A percentile compares a stretch with the other conserved stretches of the same genome.
These are phyloP conservation scores for Cajanus cajan DNA, from an alignment of 306 rosid species.

Conservation along the genomic window DNA sequence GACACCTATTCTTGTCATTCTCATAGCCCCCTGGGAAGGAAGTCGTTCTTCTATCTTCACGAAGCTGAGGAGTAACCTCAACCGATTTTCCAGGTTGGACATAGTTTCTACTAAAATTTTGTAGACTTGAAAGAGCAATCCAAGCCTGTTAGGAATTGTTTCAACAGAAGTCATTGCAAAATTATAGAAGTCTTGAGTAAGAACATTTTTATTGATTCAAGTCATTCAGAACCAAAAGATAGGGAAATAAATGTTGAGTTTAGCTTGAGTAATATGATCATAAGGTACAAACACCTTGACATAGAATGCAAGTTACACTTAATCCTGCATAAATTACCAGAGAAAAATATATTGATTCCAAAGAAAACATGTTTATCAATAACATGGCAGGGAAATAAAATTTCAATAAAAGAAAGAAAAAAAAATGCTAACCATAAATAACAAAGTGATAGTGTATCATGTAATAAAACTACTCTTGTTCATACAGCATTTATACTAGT, in stretches of 20 bases:
- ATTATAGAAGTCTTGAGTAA: conserved; percentile 6
- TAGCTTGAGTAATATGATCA: conserved; percentile 4
- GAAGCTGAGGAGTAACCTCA: conserved; percentile 31
- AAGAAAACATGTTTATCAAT: conserved; percentile 14
- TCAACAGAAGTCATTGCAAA: conserved; percentile 19
- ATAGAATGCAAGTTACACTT: conserved; percentile 8
- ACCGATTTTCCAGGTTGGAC: conserved; percentile 64
- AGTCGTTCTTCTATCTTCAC: conserved; percentile 35
- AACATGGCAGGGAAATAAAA: conserved; percentile 10
- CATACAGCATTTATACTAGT: conserved; percentile 23
- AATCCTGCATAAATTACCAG: not conserved
- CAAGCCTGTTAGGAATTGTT: conserved; percentile 64
- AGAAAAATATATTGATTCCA: conserved; percentile 10
- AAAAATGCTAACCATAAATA: not conserved
- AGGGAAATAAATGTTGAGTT: not conserved
- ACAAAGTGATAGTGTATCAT: not conserved
- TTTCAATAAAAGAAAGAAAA: not conserved
- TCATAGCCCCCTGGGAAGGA: conserved; percentile 35
- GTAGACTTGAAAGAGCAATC: conserved; percentile 64
- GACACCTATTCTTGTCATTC: conserved; percentile 25
- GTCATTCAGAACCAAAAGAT: conserved; percentile 8
- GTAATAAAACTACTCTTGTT: conserved; percentile 2
- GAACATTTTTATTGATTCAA: not conserved
- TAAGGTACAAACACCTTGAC: not conserved
- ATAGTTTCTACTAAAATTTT: conserved; percentile 57